These are phyloP conservation scores for Fraxinus angustifolia DNA, from an alignment of 305 asterid species.

Conservation along the genomic window DNA sequence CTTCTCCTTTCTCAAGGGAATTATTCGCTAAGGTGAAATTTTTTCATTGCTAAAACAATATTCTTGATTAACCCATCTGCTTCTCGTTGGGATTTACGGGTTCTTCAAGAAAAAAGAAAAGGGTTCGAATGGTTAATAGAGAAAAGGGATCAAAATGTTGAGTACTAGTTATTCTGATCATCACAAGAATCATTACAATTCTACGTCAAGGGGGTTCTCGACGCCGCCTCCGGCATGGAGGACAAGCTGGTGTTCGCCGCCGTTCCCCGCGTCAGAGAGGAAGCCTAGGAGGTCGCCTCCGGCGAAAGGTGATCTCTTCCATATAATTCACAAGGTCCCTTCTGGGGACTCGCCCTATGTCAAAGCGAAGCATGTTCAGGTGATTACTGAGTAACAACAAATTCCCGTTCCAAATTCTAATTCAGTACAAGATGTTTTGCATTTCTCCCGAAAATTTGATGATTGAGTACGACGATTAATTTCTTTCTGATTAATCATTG, in stretches of 20 bases:
- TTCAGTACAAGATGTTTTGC: background rate
- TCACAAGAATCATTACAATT: conserved; percentile 4
- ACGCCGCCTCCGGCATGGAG: conserved; percentile 71
- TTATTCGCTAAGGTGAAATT: background rate
- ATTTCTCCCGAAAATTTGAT: background rate
- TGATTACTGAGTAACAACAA: conserved; percentile 14
- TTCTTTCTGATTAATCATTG: background rate
- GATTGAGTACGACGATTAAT: background rate
- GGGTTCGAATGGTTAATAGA: background rate
- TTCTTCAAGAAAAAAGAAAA: background rate
- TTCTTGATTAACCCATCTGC: background rate
- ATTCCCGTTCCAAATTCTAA: background rate
- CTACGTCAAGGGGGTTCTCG: conserved; percentile 47
- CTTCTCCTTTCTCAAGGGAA: conserved; percentile 11
- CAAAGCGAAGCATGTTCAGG: conserved; percentile 89
- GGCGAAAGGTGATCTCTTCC: conserved; percentile 39
- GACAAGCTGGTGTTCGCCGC: conserved; percentile 31
- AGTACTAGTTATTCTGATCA: conserved; percentile 3
- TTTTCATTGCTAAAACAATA: background rate
- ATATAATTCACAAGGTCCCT: conserved; percentile 76
- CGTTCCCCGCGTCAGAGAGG: conserved; percentile 46
- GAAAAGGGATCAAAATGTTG: conserved; percentile 17
- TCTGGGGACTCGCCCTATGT: conserved; percentile 84
- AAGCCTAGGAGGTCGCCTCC: conserved; percentile 37
- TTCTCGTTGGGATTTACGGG: background rate